Evolutionary conservation across 2,329 filamentous ascomycete species (phyloP).

Genomic region (Phoma sp.): DNA sequence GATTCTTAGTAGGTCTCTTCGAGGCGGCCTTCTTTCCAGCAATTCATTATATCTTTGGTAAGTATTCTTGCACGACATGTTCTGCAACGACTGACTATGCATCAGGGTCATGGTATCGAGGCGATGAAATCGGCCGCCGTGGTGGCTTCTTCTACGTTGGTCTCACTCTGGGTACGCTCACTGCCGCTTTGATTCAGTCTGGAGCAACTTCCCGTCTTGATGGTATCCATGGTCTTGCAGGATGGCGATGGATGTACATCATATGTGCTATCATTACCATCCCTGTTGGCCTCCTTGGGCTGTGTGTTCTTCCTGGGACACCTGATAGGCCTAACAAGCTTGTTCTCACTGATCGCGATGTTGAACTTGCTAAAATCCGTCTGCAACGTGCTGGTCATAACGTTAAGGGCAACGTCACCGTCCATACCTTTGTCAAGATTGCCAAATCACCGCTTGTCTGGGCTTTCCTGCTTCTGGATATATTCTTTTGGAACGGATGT

Average conservation of each 20-base stretch:
- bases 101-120: constrained; percentile 59
- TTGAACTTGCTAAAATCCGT: constrained; percentile 55
- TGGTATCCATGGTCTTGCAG: constrained; percentile 53
- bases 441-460: constrained; percentile 58
- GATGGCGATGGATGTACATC: constrained; percentile 50
- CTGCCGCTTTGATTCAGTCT: constrained; percentile 57
- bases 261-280: constrained; percentile 61
- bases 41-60: constrained; percentile 38
- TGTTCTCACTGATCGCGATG: constrained; percentile 57
- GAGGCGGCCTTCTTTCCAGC: constrained; percentile 56
- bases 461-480: constrained; percentile 58
- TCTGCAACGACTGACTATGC: background rate
- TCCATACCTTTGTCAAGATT: constrained; percentile 30
- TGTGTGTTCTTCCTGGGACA: constrained; percentile 61
- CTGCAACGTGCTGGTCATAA: constrained; percentile 56
- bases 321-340: constrained; percentile 58
- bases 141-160: constrained; percentile 63
- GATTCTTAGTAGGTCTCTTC: constrained; percentile 64
- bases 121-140: constrained; percentile 53
- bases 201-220: constrained; percentile 62
- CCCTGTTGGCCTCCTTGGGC: constrained; percentile 60
- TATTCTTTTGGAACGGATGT: constrained; percentile 66
- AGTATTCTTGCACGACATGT: background rate
- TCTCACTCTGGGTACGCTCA: constrained; percentile 60
- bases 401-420: constrained; percentile 27